Conservation (phyloP, 2,329 filamentous ascomycete genomes). For the Phaeophleospora eucalypticola region DNA sequence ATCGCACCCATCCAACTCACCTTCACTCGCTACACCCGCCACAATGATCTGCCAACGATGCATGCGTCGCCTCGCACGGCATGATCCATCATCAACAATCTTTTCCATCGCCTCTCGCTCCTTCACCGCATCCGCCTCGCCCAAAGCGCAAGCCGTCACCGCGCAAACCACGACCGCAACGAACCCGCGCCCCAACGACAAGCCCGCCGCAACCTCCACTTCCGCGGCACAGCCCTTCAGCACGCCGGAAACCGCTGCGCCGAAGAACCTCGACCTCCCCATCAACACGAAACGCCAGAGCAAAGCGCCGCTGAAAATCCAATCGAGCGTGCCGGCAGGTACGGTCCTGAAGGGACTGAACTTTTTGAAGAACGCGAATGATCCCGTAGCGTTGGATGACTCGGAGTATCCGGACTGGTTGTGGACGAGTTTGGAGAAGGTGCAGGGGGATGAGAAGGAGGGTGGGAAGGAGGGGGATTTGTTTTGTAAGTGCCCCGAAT, state of each 20-base stretch:
- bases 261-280: constrained; percentile 29
- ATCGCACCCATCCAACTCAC: not conserved
- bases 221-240: constrained; percentile 46
- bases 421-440: constrained; percentile 64
- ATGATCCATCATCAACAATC: constrained; percentile 6
- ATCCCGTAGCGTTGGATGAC: constrained; percentile 71
- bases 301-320: constrained; percentile 24
- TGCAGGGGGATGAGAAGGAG: constrained; percentile 43
- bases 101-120: constrained; percentile 4
- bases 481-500: constrained; percentile 62
- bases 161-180: constrained; percentile 28
- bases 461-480: constrained; percentile 63
- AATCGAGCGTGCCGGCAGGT: constrained; percentile 56
- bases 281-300: constrained; percentile 14
- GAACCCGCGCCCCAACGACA: constrained; percentile 31
- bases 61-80: constrained; percentile 23
- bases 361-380: constrained; percentile 67
- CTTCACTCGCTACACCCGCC: not conserved
- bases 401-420: constrained; percentile 77
- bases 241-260: constrained; percentile 34
- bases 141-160: constrained; percentile 24
- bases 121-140: constrained; percentile 16
- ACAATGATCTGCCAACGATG: constrained; percentile 33
- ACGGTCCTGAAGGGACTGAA: constrained; percentile 70
- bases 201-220: constrained; percentile 42